phyloP scores from a whole-genome alignment of 2,329 filamentous ascomycete species.

The Pseudopyrenochaeta lycopersici region DNA sequence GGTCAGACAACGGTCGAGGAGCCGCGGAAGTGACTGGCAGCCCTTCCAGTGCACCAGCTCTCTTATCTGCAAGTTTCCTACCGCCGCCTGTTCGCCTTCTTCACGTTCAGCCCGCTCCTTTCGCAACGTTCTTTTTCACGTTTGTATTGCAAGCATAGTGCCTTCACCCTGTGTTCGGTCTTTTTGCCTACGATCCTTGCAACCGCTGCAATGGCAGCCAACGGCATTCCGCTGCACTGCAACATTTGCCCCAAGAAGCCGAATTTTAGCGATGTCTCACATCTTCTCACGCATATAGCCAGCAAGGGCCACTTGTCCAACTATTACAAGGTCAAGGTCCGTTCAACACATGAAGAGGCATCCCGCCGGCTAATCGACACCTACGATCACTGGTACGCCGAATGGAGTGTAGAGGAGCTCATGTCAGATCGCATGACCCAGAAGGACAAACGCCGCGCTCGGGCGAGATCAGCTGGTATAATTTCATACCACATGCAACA shows the following conservation, averaged over 20 bases:
- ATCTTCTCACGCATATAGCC: constrained; percentile 88
- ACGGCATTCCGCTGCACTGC: constrained; percentile 75
- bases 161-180: constrained; percentile 29
- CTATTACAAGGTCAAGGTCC: constrained; percentile 82
- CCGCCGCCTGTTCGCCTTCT: constrained; percentile 44
- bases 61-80: constrained; percentile 34
- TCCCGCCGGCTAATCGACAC: constrained; percentile 69
- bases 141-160: constrained; percentile 38
- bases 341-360: constrained; percentile 71
- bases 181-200: constrained; percentile 37
- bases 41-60: constrained; percentile 26
- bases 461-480: constrained; percentile 44
- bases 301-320: constrained; percentile 92
- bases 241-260: constrained; percentile 82
- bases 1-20: constrained; percentile 28
- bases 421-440: constrained; percentile 80
- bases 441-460: constrained; percentile 74
- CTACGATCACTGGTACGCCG: constrained; percentile 82
- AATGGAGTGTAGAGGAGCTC: constrained; percentile 74
- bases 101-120: constrained; percentile 47
- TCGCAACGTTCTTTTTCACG: constrained; percentile 35
- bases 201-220: constrained; percentile 46
- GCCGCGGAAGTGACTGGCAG: constrained; percentile 34
- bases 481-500: constrained; percentile 12
- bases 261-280: constrained; percentile 87